Conservation (phyloP, 768 basidiomycete species). For the Lactarius akahatsu region DNA sequence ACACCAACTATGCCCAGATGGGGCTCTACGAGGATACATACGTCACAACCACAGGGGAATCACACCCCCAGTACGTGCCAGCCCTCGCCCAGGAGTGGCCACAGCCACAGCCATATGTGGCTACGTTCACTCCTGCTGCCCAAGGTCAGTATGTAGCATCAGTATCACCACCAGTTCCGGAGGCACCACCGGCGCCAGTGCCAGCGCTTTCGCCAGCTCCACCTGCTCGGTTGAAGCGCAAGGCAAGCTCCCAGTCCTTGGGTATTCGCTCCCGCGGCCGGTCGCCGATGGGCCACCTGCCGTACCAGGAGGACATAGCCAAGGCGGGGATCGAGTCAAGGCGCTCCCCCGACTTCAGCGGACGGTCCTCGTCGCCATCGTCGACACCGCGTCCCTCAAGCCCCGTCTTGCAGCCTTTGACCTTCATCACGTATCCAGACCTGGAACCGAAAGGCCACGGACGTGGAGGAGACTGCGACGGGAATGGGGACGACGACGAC, state of each 20-base stretch:
- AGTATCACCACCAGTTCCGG: background rate
- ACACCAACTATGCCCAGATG: background rate
- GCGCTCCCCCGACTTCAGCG: constrained; percentile 4
- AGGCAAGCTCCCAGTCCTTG: background rate
- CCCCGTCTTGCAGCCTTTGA: constrained; percentile 16
- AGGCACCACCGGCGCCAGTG: background rate
- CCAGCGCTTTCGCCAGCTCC: background rate
- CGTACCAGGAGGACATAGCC: constrained; percentile 23
- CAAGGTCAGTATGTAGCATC: constrained; percentile 7
- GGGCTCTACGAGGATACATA: background rate
- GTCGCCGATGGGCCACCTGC: constrained; percentile 29
- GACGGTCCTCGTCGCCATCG: constrained; percentile 7
- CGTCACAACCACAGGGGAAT: background rate
- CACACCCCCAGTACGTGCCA: background rate
- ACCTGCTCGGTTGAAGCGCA: background rate
- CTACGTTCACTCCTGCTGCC: background rate
- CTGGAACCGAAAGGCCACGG: constrained; percentile 12
- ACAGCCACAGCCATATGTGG: background rate
- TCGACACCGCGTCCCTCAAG: constrained; percentile 13
- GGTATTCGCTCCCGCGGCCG: background rate
- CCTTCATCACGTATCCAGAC: constrained; percentile 25
- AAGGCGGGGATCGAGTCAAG: background rate
- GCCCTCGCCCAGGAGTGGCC: background rate
- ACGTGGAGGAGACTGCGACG: constrained; percentile 10
- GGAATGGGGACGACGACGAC: background rate